phyloP scores from a whole-genome alignment of 345 rosid species.

The Theobroma cacao region DNA sequence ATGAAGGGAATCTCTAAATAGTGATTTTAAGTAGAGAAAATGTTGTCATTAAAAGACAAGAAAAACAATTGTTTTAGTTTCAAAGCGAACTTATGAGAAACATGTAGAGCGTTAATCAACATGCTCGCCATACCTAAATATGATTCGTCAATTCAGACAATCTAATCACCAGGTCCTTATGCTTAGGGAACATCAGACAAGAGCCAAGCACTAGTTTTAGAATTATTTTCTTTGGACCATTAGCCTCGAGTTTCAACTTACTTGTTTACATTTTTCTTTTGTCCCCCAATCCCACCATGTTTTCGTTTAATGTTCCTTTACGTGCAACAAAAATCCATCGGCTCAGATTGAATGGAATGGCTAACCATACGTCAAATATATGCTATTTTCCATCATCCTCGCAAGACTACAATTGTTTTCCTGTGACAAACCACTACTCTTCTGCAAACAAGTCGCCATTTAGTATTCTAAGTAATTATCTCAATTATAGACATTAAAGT shows the following conservation, averaged over 20 bases:
- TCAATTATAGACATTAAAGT: no score
- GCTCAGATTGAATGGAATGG: constrained; percentile 19
- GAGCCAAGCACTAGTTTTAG: constrained; percentile 18
- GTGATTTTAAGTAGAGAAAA: no score
- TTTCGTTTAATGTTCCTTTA: constrained; percentile 27
- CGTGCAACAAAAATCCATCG: constrained; percentile 24
- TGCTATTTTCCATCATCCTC: not conserved
- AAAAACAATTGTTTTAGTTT: not conserved
- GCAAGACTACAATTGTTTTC: not conserved
- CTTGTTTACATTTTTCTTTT: constrained; percentile 7
- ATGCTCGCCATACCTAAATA: constrained; percentile 10
- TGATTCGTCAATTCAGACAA: constrained; percentile 25
- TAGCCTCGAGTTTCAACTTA: not conserved
- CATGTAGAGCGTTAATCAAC: constrained; percentile 1
- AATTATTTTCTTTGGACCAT: constrained; percentile 27
- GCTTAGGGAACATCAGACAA: constrained; percentile 37
- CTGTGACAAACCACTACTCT: not conserved
- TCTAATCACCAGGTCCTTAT: constrained; percentile 17
- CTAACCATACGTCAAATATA: not conserved
- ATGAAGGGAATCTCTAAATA: no score
- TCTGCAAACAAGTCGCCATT: not conserved
- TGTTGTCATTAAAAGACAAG: not conserved
- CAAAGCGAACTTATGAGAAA: not conserved
- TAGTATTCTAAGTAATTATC: not conserved
- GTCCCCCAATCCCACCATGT: constrained; percentile 32